Percentiles rank a stretch among this genome's conserved stretches.
phyloP scores from a whole-genome alignment of 768 basidiomycete species.

The Mrakia gelida region DNA sequence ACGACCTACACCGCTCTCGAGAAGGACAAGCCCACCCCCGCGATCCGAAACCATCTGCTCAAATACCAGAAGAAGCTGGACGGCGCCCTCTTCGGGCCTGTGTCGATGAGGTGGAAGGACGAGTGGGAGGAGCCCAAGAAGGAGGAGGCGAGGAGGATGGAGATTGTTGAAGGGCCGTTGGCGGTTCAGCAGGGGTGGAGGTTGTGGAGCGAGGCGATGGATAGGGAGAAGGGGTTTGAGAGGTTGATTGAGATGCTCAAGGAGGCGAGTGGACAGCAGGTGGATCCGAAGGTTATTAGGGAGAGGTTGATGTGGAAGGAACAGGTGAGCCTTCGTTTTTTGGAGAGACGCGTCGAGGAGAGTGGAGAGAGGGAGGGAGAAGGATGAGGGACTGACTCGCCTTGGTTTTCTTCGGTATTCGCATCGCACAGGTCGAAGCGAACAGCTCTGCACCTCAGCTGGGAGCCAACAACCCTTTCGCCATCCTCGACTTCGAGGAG shows the following conservation, averaged over 20 bases:
- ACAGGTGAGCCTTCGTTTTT: neutral
- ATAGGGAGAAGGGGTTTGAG: neutral
- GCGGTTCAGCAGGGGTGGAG: neutral
- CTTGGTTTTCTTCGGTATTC: neutral
- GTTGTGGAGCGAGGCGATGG: neutral
- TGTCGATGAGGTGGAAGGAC: neutral
- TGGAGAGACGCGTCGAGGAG: neutral
- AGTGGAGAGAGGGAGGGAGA: too few relatives aligned
- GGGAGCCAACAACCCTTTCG: neutral
- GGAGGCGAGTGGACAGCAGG: neutral
- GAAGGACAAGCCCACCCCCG: neutral
- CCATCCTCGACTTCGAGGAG: neutral
- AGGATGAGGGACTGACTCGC: neutral
- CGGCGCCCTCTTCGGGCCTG: neutral
- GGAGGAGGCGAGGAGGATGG: neutral
- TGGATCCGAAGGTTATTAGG: slow-evolving; percentile 2
- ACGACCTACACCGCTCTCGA: slow-evolving; percentile 4
- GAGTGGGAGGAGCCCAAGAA: neutral
- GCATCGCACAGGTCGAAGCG: neutral
- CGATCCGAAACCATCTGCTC: neutral
- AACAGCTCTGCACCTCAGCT: neutral
- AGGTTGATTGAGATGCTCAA: neutral
- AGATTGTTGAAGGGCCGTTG: neutral
- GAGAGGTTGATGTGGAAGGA: neutral
- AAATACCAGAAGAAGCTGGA: slow-evolving; percentile 15